Evolutionary conservation across 306 rosid species (phyloP).

Genomic region (Morella rubra): DNA sequence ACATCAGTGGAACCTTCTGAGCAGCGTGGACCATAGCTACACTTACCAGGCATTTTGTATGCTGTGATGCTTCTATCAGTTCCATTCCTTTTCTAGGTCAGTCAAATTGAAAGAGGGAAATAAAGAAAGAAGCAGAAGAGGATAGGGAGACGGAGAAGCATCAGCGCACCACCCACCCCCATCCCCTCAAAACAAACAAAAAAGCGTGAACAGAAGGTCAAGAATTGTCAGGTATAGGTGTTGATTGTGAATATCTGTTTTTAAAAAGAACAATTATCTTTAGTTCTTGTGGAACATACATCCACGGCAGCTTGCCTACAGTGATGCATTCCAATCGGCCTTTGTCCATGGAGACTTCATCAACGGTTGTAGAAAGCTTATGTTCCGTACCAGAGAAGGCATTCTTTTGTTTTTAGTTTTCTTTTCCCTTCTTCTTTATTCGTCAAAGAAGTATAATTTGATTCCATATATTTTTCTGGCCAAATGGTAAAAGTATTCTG

Average conservation of each 20-base stretch:
- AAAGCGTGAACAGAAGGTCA: not conserved
- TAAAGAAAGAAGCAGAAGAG: not conserved
- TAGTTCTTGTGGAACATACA: not conserved
- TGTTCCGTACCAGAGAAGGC: not conserved
- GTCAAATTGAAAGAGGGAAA: not conserved
- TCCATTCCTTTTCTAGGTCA: not conserved
- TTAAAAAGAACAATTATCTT: too few species aligned
- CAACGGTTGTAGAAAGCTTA: not conserved
- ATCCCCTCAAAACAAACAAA: too few species aligned
- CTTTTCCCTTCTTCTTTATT: not conserved
- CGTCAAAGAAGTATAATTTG: not conserved
- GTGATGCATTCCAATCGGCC: not conserved
- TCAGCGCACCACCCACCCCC: too few species aligned
- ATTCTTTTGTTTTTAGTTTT: not conserved
- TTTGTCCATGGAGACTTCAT: not conserved
- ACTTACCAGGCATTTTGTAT: not conserved
- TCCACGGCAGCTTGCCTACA: not conserved
- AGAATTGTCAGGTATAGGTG: not conserved
- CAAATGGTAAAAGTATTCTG: not conserved
- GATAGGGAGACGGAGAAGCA: not conserved
- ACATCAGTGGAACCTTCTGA: constrained; percentile 32
- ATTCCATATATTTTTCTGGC: not conserved
- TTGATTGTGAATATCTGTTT: not conserved
- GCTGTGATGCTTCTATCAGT: not conserved
- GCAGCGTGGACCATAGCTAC: constrained; percentile 24